A percentile compares a stretch with the other conserved stretches of the same genome.
Conservation (phyloP, 768 basidiomycete genomes). For the Calocera cornea region DNA sequence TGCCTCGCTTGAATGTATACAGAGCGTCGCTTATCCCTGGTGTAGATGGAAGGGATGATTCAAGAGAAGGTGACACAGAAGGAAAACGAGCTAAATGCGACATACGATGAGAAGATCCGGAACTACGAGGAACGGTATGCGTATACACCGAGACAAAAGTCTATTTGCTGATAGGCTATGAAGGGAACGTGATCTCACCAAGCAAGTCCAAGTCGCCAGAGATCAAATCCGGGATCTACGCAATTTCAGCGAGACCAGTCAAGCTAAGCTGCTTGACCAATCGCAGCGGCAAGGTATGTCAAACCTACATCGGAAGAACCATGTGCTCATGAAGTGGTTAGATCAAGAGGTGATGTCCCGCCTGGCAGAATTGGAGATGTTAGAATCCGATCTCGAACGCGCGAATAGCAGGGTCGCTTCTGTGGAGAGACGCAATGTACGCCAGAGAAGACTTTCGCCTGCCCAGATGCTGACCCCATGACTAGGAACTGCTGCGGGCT, state of each 20-base stretch:
- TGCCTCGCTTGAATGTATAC: background rate
- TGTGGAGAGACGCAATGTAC: slow-evolving; percentile 84
- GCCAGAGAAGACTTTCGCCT: slow-evolving; percentile 12
- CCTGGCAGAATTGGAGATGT: slow-evolving; percentile 86
- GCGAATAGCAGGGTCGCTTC: slow-evolving; percentile 89
- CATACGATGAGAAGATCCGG: slow-evolving; percentile 86
- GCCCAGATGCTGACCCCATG: background rate
- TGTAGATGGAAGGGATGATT: slow-evolving; percentile 87
- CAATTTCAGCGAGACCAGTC: slow-evolving; percentile 79
- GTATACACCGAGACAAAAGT: background rate
- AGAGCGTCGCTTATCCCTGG: background rate
- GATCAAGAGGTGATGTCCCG: slow-evolving; percentile 87
- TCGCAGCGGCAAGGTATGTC: slow-evolving; percentile 71
- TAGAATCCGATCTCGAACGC: slow-evolving; percentile 83
- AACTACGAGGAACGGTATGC: slow-evolving; percentile 91
- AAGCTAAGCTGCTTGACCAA: slow-evolving; percentile 84
- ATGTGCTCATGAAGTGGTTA: background rate
- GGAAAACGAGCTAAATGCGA: slow-evolving; percentile 92
- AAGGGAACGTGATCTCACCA: slow-evolving; percentile 85
- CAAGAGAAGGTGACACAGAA: slow-evolving; percentile 80
- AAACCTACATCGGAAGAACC: background rate
- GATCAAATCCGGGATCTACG: slow-evolving; percentile 83
- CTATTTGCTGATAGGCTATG: background rate
- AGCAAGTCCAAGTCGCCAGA: slow-evolving; percentile 79
- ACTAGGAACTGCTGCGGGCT: slow-evolving; percentile 81